Base-by-base conservation (phyloP, 2,329 filamentous ascomycete species). In the Fusarium sp. region DNA sequence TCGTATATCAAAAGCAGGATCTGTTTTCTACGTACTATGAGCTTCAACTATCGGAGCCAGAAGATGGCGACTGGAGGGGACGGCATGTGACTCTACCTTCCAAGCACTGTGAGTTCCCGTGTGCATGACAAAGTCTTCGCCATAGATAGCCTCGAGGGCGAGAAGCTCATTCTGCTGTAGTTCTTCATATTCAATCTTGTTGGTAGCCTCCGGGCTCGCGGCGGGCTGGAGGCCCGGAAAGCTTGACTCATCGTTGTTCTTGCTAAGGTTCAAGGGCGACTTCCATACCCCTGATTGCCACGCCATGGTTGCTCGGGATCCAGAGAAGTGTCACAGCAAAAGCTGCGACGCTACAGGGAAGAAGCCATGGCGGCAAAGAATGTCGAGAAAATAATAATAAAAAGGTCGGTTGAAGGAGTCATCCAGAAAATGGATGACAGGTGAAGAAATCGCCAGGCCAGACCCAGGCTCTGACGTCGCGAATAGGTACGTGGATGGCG, bases 151-250 rank as follows among this genome's bases (percentile, higher is more conserved):
- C 74, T 91, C 86, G 64, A 98, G 84, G 46, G 90, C 95, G 77
- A 96, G 87, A 62, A 97, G 85, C 81, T 98, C 96, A 77, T 97
- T 92, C 75, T 91, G 85, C 81, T 98, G 96, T 33, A 92, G 89
- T 80, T 96, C 91, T 70, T 90, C 88, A 81, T 97, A 97, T 76
- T 93, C 83, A 14, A 86, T 85, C 72, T 82, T 86, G 55, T 80
- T 76, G 44, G 77, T 76, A 51, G 80, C 73, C 63, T 82, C 78
- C 64, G 81, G 77, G 72, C 80, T 80, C 63, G 78, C 75, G 49
- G 59, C 46, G 69, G 81, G 78, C 71, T 81, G 81, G 70, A 86
- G 82, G 67, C 83, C 85, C 63, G 86, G 83, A 71, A 86, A 86
- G 74, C 79, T 85, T 75, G 84, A 78, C 74, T 85, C 79, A 78